phyloP scores from a whole-genome alignment of 495 filamentous ascomycete species.

The Aspergillus egyptiacus region DNA sequence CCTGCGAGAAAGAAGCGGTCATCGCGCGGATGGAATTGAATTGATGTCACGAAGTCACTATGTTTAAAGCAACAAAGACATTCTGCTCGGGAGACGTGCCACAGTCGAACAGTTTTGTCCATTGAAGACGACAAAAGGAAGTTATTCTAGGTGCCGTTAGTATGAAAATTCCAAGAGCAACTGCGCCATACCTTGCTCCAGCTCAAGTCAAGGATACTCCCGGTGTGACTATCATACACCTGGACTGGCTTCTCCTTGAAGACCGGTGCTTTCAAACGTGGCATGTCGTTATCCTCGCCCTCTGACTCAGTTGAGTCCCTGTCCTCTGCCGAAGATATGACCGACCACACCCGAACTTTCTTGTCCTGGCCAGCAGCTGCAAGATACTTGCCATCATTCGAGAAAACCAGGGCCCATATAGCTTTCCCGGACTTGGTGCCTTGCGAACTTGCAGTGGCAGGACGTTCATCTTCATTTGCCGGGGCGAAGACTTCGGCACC shows the following conservation, averaged over 20 bases:
- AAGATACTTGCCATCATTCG: conserved; percentile 85
- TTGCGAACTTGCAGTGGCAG: conserved; percentile 28
- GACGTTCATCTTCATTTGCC: conserved; percentile 24
- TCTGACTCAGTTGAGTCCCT: conserved; percentile 64
- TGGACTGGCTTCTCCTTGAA: conserved; percentile 71
- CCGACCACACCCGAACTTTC: conserved; percentile 84
- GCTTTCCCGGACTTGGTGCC: conserved; percentile 45
- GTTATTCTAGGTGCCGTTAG: conserved; percentile 60
- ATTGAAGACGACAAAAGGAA: conserved; percentile 95
- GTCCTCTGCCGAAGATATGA: conserved; percentile 77
- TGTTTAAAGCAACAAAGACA: conserved; percentile 96
- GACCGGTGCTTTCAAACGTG: conserved; percentile 79
- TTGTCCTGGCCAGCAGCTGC: conserved; percentile 85
- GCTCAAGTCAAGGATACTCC: conserved; percentile 83
- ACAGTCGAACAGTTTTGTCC: conserved; percentile 95
- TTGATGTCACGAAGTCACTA: conserved; percentile 90
- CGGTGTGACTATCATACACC: conserved; percentile 80
- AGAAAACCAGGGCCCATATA: conserved; percentile 89
- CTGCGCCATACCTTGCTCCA: conserved; percentile 81
- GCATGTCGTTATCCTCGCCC: conserved; percentile 51
- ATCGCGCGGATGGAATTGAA: conserved; percentile 91
- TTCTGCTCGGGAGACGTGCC: conserved; percentile 81
- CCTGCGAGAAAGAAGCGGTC: conserved; percentile 97
- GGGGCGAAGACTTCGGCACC: conserved; percentile 20
- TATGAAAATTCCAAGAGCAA: not conserved